Evolutionary conservation across 345 rosid species (phyloP).

Genomic region (Rubroshorea leprosula): DNA sequence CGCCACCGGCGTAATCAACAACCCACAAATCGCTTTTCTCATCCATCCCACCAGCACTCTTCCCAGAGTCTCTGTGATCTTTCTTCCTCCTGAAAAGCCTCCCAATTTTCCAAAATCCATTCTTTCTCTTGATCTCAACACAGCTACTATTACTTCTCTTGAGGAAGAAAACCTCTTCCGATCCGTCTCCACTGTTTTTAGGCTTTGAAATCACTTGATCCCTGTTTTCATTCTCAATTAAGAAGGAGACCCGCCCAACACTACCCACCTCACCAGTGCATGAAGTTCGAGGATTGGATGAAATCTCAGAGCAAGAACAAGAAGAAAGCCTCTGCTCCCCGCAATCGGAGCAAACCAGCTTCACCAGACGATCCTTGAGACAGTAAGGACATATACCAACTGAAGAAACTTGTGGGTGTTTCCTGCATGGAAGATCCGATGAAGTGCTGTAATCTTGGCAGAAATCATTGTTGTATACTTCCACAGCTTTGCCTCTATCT

Average conservation of each 20-base stretch:
- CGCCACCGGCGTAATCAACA: constrained; percentile 61
- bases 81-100: constrained; percentile 66
- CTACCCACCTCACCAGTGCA: constrained; percentile 59
- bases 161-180: constrained; percentile 52
- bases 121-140: constrained; percentile 77
- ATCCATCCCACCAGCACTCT: constrained; percentile 34
- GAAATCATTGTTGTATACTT: constrained; percentile 34
- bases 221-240: constrained; percentile 59
- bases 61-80: constrained; percentile 33
- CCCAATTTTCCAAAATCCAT: constrained; percentile 72
- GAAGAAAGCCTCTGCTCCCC: constrained; percentile 93
- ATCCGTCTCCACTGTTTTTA: constrained; percentile 19
- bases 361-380: constrained; percentile 80
- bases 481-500: constrained; percentile 84
- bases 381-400: constrained; percentile 83
- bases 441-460: constrained; percentile 40
- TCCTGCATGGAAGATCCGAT: constrained; percentile 67
- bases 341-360: constrained; percentile 84
- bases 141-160: constrained; percentile 86
- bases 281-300: constrained; percentile 51
- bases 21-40: constrained; percentile 75
- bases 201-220: constrained; percentile 30
- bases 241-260: constrained; percentile 75
- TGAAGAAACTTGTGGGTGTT: constrained; percentile 68
- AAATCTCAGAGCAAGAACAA: constrained; percentile 81